phyloP scores from a whole-genome alignment of 768 basidiomycete species.

The Termitomyces sp. region DNA sequence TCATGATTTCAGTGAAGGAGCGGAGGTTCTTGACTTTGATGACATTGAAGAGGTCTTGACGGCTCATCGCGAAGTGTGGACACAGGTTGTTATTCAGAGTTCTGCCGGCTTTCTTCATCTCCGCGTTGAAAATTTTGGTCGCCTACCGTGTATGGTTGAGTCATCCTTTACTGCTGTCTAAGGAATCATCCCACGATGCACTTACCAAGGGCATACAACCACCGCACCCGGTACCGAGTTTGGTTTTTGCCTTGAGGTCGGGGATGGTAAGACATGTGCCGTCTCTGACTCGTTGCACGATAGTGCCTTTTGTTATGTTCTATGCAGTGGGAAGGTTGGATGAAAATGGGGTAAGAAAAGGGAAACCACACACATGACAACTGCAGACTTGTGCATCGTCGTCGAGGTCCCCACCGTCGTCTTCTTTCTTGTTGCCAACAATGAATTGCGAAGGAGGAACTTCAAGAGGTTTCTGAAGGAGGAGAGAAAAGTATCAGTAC shows the following conservation, averaged over 20 bases:
- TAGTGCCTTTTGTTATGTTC: constrained; percentile 58
- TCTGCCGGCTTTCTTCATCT: constrained; percentile 65
- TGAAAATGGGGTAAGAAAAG: too few species aligned
- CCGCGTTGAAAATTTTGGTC: constrained; percentile 38
- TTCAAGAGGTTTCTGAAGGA: constrained; percentile 53
- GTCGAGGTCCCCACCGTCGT: constrained; percentile 61
- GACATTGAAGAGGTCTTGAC: constrained; percentile 62
- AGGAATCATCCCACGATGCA: not conserved
- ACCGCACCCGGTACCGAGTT: constrained; percentile 68
- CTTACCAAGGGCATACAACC: constrained; percentile 59
- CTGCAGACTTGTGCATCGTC: constrained; percentile 70
- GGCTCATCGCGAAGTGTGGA: constrained; percentile 55
- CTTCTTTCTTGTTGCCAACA: constrained; percentile 44
- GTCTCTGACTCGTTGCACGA: constrained; percentile 42
- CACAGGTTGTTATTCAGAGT: constrained; percentile 56
- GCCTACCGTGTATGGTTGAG: not conserved
- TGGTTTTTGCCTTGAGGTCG: constrained; percentile 59
- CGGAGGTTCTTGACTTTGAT: constrained; percentile 56
- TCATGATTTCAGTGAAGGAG: constrained; percentile 52
- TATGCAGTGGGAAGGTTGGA: not conserved
- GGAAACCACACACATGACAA: constrained; percentile 34
- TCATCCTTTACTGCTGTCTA: not conserved
- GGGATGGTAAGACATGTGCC: constrained; percentile 40
- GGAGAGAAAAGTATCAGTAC: not conserved
- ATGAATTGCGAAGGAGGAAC: constrained; percentile 64